These are phyloP conservation scores for Botryotinia calthae DNA, from an alignment of 2,329 filamentous ascomycete genomes.

Conservation along the genomic window DNA sequence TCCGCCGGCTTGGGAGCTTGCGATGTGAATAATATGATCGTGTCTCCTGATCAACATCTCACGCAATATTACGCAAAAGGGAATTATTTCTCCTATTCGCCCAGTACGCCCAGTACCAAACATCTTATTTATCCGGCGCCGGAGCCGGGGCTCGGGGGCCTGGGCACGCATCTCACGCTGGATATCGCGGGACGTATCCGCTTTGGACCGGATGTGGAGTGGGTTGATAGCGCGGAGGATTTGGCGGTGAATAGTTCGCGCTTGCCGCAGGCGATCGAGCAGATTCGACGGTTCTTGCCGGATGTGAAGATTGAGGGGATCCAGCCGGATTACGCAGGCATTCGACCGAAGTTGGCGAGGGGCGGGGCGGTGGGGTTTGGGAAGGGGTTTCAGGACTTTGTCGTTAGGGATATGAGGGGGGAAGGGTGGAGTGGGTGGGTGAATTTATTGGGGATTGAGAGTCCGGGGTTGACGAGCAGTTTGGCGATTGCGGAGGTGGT, in stretches of 20 bases:
- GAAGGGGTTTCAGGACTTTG: slow-evolving; percentile 78
- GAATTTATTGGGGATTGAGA: slow-evolving; percentile 90
- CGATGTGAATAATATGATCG: slow-evolving; percentile 76
- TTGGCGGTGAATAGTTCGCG: slow-evolving; percentile 64
- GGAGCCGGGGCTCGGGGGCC: slow-evolving; percentile 72
- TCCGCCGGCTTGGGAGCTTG: slow-evolving; percentile 79
- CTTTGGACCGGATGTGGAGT: slow-evolving; percentile 94
- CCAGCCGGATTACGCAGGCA: slow-evolving; percentile 82
- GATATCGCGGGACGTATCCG: slow-evolving; percentile 81
- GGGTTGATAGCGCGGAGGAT: slow-evolving; percentile 71
- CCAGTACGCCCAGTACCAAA: slow-evolving; percentile 60
- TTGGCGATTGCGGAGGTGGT: slow-evolving; percentile 85
- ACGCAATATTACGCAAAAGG: slow-evolving; percentile 85
- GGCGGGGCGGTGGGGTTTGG: slow-evolving; percentile 59
- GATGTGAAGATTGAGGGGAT: slow-evolving; percentile 64
- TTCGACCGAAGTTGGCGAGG: slow-evolving; percentile 75
- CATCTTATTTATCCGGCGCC: slow-evolving; percentile 88
- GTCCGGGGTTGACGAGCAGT: slow-evolving; percentile 82
- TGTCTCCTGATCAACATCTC: slow-evolving; percentile 54
- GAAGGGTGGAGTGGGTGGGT: slow-evolving; percentile 79
- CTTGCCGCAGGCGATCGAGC: slow-evolving; percentile 64
- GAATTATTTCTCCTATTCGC: slow-evolving; percentile 84
- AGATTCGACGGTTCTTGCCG: slow-evolving; percentile 79
- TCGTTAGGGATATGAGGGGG: slow-evolving; percentile 63
- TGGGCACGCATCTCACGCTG: slow-evolving; percentile 91